Conservation (phyloP, 495 filamentous ascomycete genomes). For the Entonaema liquescens region DNA sequence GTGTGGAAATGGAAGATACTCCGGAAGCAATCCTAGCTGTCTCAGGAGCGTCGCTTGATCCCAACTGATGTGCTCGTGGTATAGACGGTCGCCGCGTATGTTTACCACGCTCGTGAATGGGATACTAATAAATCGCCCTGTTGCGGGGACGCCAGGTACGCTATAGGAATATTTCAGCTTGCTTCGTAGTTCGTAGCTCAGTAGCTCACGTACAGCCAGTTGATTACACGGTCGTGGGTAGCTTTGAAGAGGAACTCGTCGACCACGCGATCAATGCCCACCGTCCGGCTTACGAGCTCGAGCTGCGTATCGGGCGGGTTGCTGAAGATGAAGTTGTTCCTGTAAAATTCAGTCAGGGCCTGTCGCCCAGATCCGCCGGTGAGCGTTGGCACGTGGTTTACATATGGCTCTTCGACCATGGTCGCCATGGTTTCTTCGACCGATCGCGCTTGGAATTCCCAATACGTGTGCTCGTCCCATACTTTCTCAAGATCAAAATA, state of each 20-base stretch:
- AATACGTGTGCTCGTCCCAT: constrained; percentile 67
- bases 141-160: constrained; percentile 74
- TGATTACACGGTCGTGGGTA: constrained; percentile 74
- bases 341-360: constrained; percentile 76
- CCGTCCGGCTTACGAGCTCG: constrained; percentile 76
- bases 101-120: constrained; percentile 79
- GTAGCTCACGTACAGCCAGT: constrained; percentile 70
- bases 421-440: constrained; percentile 66
- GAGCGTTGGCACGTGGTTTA: constrained; percentile 65
- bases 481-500: constrained; percentile 67
- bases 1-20: constrained; percentile 67
- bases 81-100: constrained; percentile 75
- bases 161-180: neutral
- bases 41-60: constrained; percentile 83
- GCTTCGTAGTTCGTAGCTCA: neutral
- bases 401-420: constrained; percentile 68
- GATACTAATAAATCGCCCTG: constrained; percentile 70
- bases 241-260: constrained; percentile 69
- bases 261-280: constrained; percentile 64
- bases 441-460: constrained; percentile 62
- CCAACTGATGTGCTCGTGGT: constrained; percentile 87
- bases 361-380: constrained; percentile 68
- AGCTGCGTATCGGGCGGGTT: constrained; percentile 74
- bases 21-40: constrained; percentile 76
- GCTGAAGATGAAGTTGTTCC: constrained; percentile 63